Percentiles rank a stretch among this genome's conserved stretches.
Conservation (phyloP, 306 rosid species). For the Luffa aegyptiaca region DNA sequence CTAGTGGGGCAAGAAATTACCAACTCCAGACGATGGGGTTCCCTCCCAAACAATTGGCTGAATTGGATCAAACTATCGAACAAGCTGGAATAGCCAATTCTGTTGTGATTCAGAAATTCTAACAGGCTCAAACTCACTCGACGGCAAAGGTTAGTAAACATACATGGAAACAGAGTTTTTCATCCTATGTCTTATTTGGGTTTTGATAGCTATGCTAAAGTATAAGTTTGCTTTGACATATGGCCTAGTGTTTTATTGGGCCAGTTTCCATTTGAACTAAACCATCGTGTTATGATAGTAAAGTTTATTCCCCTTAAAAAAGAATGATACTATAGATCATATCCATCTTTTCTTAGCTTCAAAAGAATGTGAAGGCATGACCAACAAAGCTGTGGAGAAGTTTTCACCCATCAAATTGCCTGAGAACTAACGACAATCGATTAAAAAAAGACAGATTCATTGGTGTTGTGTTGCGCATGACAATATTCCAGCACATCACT, state of each 20-base stretch:
- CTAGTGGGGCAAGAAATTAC: slow-evolving; percentile 58
- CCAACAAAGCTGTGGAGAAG: no score
- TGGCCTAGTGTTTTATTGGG: background rate
- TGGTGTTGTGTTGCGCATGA: no score
- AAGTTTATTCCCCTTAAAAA: background rate
- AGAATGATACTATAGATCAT: background rate
- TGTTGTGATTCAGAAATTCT: slow-evolving; percentile 66
- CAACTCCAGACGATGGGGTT: slow-evolving; percentile 90
- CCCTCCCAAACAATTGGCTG: slow-evolving; percentile 86
- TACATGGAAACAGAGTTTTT: background rate
- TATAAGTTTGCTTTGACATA: background rate
- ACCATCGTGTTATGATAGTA: background rate
- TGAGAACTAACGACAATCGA: no score
- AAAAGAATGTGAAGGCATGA: background rate
- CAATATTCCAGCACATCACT: no score
- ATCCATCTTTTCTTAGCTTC: background rate
- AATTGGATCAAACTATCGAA: slow-evolving; percentile 77
- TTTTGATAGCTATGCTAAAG: slow-evolving; percentile 1
- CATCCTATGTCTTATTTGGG: background rate
- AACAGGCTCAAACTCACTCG: slow-evolving; percentile 10
- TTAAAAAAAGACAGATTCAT: no score
- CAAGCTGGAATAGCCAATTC: slow-evolving; percentile 89
- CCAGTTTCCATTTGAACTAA: background rate
- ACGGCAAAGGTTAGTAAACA: background rate
- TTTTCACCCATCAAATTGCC: no score